These are phyloP conservation scores for Agrocybe chaxingu DNA, from an alignment of 768 basidiomycete species.

Conservation along the genomic window DNA sequence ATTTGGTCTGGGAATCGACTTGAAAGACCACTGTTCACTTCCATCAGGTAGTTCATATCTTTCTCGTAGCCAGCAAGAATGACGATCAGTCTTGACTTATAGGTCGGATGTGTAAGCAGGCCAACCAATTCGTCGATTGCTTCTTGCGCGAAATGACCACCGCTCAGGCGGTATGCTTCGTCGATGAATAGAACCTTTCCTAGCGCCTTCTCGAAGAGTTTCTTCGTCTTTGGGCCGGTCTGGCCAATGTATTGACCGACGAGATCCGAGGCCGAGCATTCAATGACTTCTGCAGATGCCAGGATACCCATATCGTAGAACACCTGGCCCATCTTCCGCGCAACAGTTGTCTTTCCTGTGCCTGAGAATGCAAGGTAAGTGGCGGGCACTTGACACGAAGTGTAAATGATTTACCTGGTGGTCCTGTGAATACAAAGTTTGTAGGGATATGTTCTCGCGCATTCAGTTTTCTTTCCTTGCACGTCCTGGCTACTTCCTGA, in stretches of 20 bases:
- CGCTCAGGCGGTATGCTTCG: constrained; percentile 62
- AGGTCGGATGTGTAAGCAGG: constrained; percentile 55
- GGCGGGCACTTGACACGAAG: background rate
- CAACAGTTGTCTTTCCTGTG: constrained; percentile 62
- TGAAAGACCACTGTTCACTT: constrained; percentile 58
- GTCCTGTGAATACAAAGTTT: constrained; percentile 71
- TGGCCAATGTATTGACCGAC: constrained; percentile 71
- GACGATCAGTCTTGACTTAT: constrained; percentile 57
- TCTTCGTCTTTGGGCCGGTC: constrained; percentile 63
- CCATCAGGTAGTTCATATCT: constrained; percentile 60
- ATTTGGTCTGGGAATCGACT: constrained; percentile 69
- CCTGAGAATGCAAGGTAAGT: constrained; percentile 30
- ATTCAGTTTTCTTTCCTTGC: constrained; percentile 40
- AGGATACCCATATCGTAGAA: constrained; percentile 64
- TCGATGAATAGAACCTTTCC: constrained; percentile 71
- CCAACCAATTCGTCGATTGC: constrained; percentile 71
- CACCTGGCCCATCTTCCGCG: constrained; percentile 59
- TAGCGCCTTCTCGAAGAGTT: constrained; percentile 60
- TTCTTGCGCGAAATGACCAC: constrained; percentile 66
- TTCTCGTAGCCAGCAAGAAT: constrained; percentile 70
- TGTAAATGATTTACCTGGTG: constrained; percentile 47
- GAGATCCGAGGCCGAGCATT: constrained; percentile 69
- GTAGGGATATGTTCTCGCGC: constrained; percentile 54
- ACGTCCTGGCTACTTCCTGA: constrained; percentile 49
- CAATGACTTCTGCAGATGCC: constrained; percentile 42